Base-by-base conservation (phyloP, 805 yeast species). In the Yamadazyma sp. region DNA sequence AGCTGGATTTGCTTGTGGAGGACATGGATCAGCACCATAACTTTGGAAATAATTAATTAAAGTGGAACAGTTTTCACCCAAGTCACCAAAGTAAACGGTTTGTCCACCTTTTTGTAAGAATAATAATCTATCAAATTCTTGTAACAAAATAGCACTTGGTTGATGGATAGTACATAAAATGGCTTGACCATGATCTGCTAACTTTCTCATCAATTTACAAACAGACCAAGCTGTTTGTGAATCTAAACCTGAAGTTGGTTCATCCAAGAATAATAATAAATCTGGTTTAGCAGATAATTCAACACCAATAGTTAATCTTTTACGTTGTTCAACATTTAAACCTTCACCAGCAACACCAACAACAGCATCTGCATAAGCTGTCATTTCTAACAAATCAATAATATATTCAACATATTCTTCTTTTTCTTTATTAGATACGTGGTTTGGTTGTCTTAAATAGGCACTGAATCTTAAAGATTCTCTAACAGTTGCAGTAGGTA, bases 41-140 rank as follows among this genome's bases (percentile, higher is more conserved):
- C 70, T 70, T 61, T 83, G 89, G 51, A 83, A 83, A 56, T 83
- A 84, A 38, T 67, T 55, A 27, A 79, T 73, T 57, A 84, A 65
- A 3, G 78, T 65, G 23, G 48, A 38, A 33, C 84, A 81, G 52
- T 76, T 74, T 40, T 70, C 65, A 46, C 93, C 93, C 49, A 83
- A 76, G 43, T 82, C 88, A 49, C 94, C 94, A 55, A 82, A 84
- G 58, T 84, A 84, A 21, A 82, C 91, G 44, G 89, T 84, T 50
- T 71, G 65, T 45, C 94, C 94, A 55, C 94, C 94, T 44, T 71
- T 76, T 47, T 79, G 79, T 53, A 84, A 65, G 47, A 84, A 73
- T 45, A 71, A 64, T 46, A 86, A 67, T 50, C 88, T 73, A 53
- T 86, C 95, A 54, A 86, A 85, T 50, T 81, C 86, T 52, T 83